These are phyloP conservation scores for Solanum pinnatisectum DNA, from an alignment of 257 asterid genomes.

Conservation along the genomic window DNA sequence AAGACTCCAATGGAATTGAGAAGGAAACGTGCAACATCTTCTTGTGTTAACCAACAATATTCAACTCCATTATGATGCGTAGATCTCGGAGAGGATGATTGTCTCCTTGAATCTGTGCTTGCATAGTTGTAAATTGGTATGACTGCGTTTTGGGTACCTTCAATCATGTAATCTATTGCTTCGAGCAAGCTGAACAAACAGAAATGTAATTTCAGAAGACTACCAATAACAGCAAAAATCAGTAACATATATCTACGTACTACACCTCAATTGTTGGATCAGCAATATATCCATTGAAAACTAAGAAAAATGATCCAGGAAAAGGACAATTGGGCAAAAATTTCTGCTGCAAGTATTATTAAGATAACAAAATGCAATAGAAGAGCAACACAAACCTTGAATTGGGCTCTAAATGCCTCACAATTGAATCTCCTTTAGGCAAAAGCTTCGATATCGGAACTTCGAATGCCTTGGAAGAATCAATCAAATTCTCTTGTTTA, in stretches of 20 bases:
- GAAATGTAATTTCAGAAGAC: background rate
- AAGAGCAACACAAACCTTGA: constrained; percentile 37
- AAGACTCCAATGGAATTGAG: constrained; percentile 68
- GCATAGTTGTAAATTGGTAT: constrained; percentile 44
- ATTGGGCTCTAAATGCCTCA: constrained; percentile 52
- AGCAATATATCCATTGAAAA: background rate
- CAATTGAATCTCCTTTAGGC: constrained; percentile 26
- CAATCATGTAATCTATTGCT: constrained; percentile 61
- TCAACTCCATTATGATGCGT: constrained; percentile 17
- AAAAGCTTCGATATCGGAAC: constrained; percentile 40
- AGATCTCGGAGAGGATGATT: constrained; percentile 5
- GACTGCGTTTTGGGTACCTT: constrained; percentile 73
- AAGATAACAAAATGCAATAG: background rate
- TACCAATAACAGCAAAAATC: background rate
- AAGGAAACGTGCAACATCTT: constrained; percentile 62
- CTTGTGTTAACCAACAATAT: constrained; percentile 77
- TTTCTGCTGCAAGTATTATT: background rate
- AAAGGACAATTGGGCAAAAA: background rate
- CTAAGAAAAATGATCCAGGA: background rate
- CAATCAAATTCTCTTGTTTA: constrained; percentile 33
- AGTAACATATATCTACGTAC: background rate
- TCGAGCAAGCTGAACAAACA: constrained; percentile 49
- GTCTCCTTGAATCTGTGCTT: constrained; percentile 30
- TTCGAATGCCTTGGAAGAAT: constrained; percentile 53
- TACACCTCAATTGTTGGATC: background rate